phyloP scores from a whole-genome alignment of 805 yeast species.

The Kurtzmaniella cleridarum region DNA sequence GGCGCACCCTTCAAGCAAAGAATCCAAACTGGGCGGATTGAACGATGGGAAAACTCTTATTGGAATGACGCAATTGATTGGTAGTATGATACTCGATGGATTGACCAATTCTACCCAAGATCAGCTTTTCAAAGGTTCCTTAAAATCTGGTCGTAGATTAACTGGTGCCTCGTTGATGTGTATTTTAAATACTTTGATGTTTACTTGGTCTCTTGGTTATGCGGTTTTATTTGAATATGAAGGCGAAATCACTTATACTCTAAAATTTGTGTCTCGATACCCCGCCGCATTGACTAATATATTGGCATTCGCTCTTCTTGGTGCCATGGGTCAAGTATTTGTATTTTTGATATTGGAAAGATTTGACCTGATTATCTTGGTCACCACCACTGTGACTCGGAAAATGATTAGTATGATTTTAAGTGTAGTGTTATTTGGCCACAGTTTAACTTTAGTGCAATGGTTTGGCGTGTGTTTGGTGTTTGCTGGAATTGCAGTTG shows the following conservation, averaged over 20 bases:
- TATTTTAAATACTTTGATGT: conserved; percentile 45
- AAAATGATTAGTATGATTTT: conserved; percentile 94
- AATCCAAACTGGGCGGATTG: conserved; percentile 12
- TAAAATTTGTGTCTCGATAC: conserved; percentile 42
- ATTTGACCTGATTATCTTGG: conserved; percentile 79
- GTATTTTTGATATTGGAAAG: conserved; percentile 78
- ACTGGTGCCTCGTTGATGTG: conserved; percentile 90
- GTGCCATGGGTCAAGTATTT: conserved; percentile 92
- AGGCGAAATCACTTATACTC: conserved; percentile 45
- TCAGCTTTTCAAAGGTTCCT: conserved; percentile 54
- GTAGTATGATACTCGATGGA: conserved; percentile 80
- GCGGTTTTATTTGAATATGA: conserved; percentile 36
- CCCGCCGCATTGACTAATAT: conserved; percentile 58
- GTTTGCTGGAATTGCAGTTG: conserved; percentile 80
- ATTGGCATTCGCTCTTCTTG: conserved; percentile 64
- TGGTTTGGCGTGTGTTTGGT: conserved; percentile 79
- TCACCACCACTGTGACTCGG: conserved; percentile 93
- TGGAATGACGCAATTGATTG: conserved; percentile 57
- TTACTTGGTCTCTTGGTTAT: conserved; percentile 45
- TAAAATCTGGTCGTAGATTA: conserved; percentile 23
- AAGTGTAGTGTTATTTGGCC: conserved; percentile 86
- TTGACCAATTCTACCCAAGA: conserved; percentile 93
- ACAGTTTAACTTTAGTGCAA: conserved; percentile 55
- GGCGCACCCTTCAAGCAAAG: conserved; percentile 31
- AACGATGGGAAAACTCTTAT: conserved; percentile 39